phyloP scores from a whole-genome alignment of 805 yeast genomes.

The Myxozyma sirexii region DNA sequence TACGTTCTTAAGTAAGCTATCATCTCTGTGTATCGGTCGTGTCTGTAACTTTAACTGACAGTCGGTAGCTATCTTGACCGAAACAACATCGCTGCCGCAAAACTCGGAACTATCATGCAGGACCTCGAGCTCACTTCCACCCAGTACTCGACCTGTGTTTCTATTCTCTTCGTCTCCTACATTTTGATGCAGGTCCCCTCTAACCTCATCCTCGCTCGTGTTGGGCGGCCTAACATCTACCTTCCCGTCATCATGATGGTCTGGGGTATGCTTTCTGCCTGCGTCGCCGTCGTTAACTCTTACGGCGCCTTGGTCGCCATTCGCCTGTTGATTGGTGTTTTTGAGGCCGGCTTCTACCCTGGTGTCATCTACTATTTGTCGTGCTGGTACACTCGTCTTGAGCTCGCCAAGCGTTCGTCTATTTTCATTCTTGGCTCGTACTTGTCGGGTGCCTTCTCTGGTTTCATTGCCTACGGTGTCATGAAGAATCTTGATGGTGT shows the following conservation, averaged over 20 bases:
- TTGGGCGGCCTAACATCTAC: slow-evolving; percentile 56
- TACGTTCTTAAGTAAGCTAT: slow-evolving; percentile 50
- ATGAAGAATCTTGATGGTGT: slow-evolving; percentile 48
- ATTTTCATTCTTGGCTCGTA: slow-evolving; percentile 54
- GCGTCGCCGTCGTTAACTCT: slow-evolving; percentile 50
- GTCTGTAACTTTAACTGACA: slow-evolving; percentile 12
- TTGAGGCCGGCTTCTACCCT: slow-evolving; percentile 55
- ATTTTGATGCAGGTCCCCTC: slow-evolving; percentile 54
- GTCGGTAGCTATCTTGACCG: slow-evolving; percentile 47
- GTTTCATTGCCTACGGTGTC: slow-evolving; percentile 59
- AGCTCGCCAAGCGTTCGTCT: slow-evolving; percentile 54
- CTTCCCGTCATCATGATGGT: slow-evolving; percentile 52
- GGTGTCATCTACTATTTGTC: slow-evolving; percentile 55
- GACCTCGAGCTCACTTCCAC: slow-evolving; percentile 47
- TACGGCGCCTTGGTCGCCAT: slow-evolving; percentile 51
- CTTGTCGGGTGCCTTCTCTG: slow-evolving; percentile 57
- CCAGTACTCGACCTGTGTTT: slow-evolving; percentile 53
- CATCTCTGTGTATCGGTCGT: not conserved
- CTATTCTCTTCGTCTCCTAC: slow-evolving; percentile 55
- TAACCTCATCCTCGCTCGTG: slow-evolving; percentile 50
- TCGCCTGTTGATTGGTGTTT: slow-evolving; percentile 51
- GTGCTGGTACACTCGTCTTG: slow-evolving; percentile 58
- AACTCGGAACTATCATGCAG: slow-evolving; percentile 48
- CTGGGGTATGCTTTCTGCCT: slow-evolving; percentile 52
- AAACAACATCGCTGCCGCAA: slow-evolving; percentile 53